phyloP scores from a whole-genome alignment of 257 asterid species.

The Perilla frutescens region DNA sequence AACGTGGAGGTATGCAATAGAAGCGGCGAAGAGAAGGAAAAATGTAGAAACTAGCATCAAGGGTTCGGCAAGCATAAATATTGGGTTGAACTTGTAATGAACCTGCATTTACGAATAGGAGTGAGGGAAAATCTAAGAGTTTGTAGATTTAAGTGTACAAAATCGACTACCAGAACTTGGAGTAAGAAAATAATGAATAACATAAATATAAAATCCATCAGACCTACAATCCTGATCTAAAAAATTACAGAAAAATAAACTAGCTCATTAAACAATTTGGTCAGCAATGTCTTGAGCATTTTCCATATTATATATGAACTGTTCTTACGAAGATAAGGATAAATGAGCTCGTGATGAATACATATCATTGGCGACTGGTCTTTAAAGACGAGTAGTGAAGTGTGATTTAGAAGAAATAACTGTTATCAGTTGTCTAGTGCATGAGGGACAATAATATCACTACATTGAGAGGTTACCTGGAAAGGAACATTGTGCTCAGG shows the following conservation, averaged over 20 bases:
- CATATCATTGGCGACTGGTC: neutral
- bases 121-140: neutral
- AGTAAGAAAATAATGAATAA: neutral
- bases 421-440: neutral
- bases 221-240: neutral
- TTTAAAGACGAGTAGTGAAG: conserved; percentile 1
- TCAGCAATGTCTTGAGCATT: conserved; percentile 18
- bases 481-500: conserved; percentile 92
- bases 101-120: conserved; percentile 64
- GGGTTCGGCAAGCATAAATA: conserved; percentile 98
- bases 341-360: conserved; percentile 9
- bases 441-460: neutral
- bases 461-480: conserved; percentile 67
- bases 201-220: neutral
- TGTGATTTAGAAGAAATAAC: neutral
- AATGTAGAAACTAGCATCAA: conserved; percentile 81
- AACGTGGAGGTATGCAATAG: conserved; percentile 77
- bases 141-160: neutral
- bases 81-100: conserved; percentile 78
- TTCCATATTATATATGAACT: conserved; percentile 1
- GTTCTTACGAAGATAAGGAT: conserved; percentile 5
- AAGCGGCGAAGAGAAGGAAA: conserved; percentile 73
- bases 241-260: neutral
- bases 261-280: conserved; percentile 13
- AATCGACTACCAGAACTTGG: neutral